phyloP scores from a whole-genome alignment of 1,139 yeast species.

The Lodderomyces elongisporus region DNA sequence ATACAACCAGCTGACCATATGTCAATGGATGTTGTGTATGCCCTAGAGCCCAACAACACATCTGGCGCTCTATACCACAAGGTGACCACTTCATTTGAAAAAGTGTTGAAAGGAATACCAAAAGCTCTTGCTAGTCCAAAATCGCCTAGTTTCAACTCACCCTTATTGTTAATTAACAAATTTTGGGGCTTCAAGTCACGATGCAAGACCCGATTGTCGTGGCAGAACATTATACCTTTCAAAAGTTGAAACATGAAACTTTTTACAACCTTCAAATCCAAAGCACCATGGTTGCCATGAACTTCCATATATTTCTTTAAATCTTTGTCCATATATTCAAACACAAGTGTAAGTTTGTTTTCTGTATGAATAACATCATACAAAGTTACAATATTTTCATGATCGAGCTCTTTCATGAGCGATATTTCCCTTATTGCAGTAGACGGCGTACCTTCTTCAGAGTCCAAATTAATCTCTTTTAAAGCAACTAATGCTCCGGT shows the following conservation, averaged over 20 bases:
- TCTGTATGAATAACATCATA: slow-evolving; percentile 97
- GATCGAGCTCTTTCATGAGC: slow-evolving; percentile 91
- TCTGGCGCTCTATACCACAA: slow-evolving; percentile 99
- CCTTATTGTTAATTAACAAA: slow-evolving; percentile 77
- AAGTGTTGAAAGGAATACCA: slow-evolving; percentile 97
- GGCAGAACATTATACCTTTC: slow-evolving; percentile 90
- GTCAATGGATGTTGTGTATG: slow-evolving; percentile 93
- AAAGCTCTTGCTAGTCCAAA: slow-evolving; percentile 97
- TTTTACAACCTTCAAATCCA: slow-evolving; percentile 74
- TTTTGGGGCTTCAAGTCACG: slow-evolving; percentile 96
- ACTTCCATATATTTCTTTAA: slow-evolving; percentile 91
- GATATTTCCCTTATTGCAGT: slow-evolving; percentile 97
- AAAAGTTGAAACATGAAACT: slow-evolving; percentile 90
- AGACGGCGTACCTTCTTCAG: slow-evolving; percentile 97
- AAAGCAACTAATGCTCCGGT: slow-evolving; percentile 93
- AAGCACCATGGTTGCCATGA: slow-evolving; percentile 76
- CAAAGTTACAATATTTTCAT: slow-evolving; percentile 86
- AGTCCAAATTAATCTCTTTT: slow-evolving; percentile 89
- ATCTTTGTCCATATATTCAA: slow-evolving; percentile 92
- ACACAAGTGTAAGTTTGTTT: slow-evolving; percentile 87
- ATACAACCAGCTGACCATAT: slow-evolving; percentile 99
- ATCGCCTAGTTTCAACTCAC: slow-evolving; percentile 92
- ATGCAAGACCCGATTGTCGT: slow-evolving; percentile 89
- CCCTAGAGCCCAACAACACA: slow-evolving; percentile 88
- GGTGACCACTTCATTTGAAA: slow-evolving; percentile 95